A percentile compares a stretch with the other conserved stretches of the same genome.
These are phyloP conservation scores for Globisporangium spiculum DNA, from an alignment of 352 stramenopile species.

Conservation along the genomic window DNA sequence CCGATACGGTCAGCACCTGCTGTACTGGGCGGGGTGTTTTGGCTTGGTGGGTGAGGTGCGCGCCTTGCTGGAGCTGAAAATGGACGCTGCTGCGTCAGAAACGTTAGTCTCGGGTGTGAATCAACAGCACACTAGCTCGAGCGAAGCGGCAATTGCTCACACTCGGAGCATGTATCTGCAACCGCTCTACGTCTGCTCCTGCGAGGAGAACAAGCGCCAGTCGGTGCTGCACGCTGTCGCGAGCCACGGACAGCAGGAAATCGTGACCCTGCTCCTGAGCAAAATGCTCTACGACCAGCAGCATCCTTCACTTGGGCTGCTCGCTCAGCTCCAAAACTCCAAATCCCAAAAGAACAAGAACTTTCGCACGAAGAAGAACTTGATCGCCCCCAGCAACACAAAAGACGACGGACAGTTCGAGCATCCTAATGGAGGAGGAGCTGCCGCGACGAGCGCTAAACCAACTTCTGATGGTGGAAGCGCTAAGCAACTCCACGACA, in stretches of 20 bases:
- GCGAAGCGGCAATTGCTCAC: not conserved
- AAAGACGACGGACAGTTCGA: conserved; percentile 6
- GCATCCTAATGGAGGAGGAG: not conserved
- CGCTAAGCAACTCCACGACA: not conserved
- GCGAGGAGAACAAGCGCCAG: conserved; percentile 60
- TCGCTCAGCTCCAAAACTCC: not conserved
- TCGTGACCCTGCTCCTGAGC: conserved; percentile 47
- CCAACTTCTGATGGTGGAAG: not conserved
- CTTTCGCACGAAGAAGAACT: conserved; percentile 8
- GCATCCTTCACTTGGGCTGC: conserved; percentile 12
- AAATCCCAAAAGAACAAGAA: not conserved
- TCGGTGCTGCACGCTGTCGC: conserved; percentile 63
- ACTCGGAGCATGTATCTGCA: conserved; percentile 23
- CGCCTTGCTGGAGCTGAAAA: conserved; percentile 38
- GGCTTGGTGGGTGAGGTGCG: conserved; percentile 52
- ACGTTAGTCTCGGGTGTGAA: not conserved
- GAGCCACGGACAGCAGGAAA: conserved; percentile 48
- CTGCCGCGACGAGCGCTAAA: not conserved
- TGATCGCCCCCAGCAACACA: conserved; percentile 17
- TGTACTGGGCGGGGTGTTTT: conserved; percentile 77
- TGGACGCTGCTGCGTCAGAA: conserved; percentile 18
- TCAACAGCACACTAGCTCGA: too few species aligned
- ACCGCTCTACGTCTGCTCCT: conserved; percentile 62
- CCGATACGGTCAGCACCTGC: conserved; percentile 71
- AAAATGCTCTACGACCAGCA: conserved; percentile 46